Evolutionary conservation across 352 stramenopile species (phyloP).

Genomic region (Phytophthora citricola): DNA sequence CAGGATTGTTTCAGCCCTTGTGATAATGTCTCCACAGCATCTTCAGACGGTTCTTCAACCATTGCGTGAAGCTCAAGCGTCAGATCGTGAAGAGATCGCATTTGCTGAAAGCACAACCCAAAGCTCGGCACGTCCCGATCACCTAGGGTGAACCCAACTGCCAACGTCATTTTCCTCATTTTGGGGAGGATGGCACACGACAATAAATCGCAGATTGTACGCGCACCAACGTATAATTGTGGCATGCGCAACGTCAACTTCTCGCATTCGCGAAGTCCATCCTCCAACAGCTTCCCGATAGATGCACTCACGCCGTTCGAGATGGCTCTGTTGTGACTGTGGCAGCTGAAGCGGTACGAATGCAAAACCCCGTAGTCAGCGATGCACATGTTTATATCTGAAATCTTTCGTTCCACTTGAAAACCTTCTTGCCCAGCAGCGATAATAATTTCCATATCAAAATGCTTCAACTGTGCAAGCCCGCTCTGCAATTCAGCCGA

Average conservation of each 20-base stretch:
- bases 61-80: constrained; percentile 30
- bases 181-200: constrained; percentile 18
- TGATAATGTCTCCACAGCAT: constrained; percentile 11
- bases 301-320: constrained; percentile 25
- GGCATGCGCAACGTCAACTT: constrained; percentile 44
- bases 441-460: constrained; percentile 45
- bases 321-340: constrained; percentile 8
- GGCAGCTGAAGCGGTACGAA: constrained; percentile 26
- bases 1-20: constrained; percentile 32
- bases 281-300: constrained; percentile 43
- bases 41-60: constrained; percentile 6
- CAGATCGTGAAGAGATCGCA: constrained; percentile 30
- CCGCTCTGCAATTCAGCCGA: constrained; percentile 54
- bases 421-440: constrained; percentile 6
- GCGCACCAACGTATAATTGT: constrained; percentile 23
- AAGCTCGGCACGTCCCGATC: constrained; percentile 1
- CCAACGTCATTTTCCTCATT: constrained; percentile 34
- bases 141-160: constrained; percentile 13
- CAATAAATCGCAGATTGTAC: constrained; percentile 26
- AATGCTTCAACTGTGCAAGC: constrained; percentile 57
- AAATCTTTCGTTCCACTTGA: constrained; percentile 15
- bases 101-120: constrained; percentile 23
- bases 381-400: constrained; percentile 29
- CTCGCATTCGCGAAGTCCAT: constrained; percentile 57
- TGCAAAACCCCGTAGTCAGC: constrained; percentile 34